Conservation (phyloP, 805 yeast species). For the Pichia pseudocactophila region DNA sequence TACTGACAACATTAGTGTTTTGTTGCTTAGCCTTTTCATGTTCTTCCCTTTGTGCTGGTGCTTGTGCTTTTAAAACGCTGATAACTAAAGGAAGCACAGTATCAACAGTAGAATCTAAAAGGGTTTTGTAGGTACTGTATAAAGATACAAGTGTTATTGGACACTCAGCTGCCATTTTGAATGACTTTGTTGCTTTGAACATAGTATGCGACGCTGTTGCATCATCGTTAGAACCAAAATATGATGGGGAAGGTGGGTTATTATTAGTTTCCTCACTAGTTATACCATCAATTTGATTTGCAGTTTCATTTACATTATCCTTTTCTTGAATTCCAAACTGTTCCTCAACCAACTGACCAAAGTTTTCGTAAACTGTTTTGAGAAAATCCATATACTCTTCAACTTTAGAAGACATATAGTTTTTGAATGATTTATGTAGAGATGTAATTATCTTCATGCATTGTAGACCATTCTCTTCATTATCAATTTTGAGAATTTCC, state of each 20-base stretch:
- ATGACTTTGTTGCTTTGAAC: constrained; percentile 65
- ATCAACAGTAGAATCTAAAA: constrained; percentile 64
- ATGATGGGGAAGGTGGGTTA: constrained; percentile 28
- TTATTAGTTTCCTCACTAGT: background rate
- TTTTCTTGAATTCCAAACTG: constrained; percentile 39
- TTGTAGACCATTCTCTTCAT: constrained; percentile 91
- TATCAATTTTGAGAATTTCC: constrained; percentile 58
- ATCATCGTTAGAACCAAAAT: constrained; percentile 34
- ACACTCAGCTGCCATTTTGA: constrained; percentile 89
- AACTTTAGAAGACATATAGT: constrained; percentile 57
- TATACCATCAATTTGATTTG: background rate
- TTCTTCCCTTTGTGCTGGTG: constrained; percentile 67
- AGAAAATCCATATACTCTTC: constrained; percentile 72
- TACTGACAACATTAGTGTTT: constrained; percentile 56
- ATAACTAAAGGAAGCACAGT: constrained; percentile 76
- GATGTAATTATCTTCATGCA: constrained; percentile 83
- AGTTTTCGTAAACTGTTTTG: constrained; percentile 66
- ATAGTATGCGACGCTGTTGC: constrained; percentile 38
- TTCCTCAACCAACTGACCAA: constrained; percentile 64
- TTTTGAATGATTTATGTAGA: constrained; percentile 77
- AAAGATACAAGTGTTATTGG: constrained; percentile 94
- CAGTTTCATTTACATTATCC: background rate
- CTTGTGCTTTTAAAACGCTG: constrained; percentile 65
- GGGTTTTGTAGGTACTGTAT: constrained; percentile 75
- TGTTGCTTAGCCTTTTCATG: constrained; percentile 46